Conservation (phyloP, 2,329 filamentous ascomycete species). For the Fusarium sterilihyphosum region DNA sequence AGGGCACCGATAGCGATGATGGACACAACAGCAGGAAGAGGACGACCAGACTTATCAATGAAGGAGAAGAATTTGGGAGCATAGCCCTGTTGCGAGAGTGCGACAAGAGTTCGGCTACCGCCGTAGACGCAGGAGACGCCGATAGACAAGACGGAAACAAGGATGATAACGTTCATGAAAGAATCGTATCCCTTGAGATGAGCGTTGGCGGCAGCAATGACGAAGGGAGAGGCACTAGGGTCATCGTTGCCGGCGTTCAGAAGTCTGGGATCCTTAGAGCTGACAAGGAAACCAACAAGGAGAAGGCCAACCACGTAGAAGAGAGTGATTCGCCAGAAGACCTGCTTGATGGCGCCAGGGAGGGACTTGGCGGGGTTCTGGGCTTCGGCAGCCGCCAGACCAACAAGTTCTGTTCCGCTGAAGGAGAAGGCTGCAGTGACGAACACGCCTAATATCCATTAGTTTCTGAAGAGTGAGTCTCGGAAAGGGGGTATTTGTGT, state of each 20-base stretch:
- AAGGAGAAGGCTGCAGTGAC: slow-evolving; percentile 80
- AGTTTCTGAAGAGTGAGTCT: neutral
- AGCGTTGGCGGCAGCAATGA: slow-evolving; percentile 65
- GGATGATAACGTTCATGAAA: slow-evolving; percentile 69
- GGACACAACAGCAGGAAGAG: slow-evolving; percentile 59
- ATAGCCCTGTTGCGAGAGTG: slow-evolving; percentile 67
- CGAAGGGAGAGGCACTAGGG: slow-evolving; percentile 61
- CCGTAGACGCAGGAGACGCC: slow-evolving; percentile 69
- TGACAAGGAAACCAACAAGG: slow-evolving; percentile 61
- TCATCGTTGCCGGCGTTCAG: slow-evolving; percentile 57
- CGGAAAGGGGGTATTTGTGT: accelerated
- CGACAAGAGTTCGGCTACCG: slow-evolving; percentile 67
- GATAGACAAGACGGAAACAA: slow-evolving; percentile 67
- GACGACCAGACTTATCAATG: slow-evolving; percentile 67
- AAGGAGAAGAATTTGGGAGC: slow-evolving; percentile 67
- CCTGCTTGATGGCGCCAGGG: slow-evolving; percentile 86
- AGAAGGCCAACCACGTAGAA: slow-evolving; percentile 65
- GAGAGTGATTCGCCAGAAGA: slow-evolving; percentile 66
- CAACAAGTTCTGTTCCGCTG: slow-evolving; percentile 78
- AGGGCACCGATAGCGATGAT: slow-evolving; percentile 61
- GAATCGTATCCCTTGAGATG: slow-evolving; percentile 61
- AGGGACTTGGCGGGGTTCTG: slow-evolving; percentile 76
- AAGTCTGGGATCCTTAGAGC: slow-evolving; percentile 57
- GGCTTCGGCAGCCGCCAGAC: slow-evolving; percentile 77
- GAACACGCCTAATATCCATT: slow-evolving; percentile 29